These are phyloP conservation scores for Penicillium longicatenatum DNA, from an alignment of 495 filamentous ascomycete species.

Conservation along the genomic window DNA sequence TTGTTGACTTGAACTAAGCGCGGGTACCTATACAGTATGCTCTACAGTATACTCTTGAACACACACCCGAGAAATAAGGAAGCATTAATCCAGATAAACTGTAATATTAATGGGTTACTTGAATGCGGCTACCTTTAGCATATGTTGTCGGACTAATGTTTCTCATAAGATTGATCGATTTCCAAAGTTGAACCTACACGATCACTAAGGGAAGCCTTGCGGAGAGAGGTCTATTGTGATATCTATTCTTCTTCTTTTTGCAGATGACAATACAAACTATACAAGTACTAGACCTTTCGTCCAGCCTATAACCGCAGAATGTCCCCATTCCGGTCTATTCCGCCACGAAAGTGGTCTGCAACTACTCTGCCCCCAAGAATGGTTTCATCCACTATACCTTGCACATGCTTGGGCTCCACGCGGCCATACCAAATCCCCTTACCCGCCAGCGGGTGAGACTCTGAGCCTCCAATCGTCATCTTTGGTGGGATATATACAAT, in stretches of 20 bases:
- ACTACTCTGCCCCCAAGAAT: slow-evolving; percentile 72
- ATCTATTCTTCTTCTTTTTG: not conserved
- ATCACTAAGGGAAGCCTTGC: not conserved
- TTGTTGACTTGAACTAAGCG: no score
- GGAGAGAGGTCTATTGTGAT: not conserved
- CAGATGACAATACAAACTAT: not conserved
- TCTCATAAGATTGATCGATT: no score
- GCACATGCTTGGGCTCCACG: slow-evolving; percentile 82
- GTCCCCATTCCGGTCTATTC: slow-evolving; percentile 39
- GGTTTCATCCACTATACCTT: slow-evolving; percentile 83
- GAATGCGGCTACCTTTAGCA: no score
- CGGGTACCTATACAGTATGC: no score
- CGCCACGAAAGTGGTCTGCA: slow-evolving; percentile 66
- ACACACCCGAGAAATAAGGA: no score
- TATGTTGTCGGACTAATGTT: no score
- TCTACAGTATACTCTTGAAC: no score
- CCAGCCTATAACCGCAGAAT: slow-evolving; percentile 39
- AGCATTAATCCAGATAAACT: no score
- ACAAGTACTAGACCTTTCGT: not conserved
- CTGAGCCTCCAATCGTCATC: slow-evolving; percentile 30
- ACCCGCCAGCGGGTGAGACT: slow-evolving; percentile 63
- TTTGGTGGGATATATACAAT: slow-evolving; percentile 81
- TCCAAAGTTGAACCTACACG: no score
- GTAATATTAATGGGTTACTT: no score
- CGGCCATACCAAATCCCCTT: slow-evolving; percentile 93